Evolutionary conservation across 192 early-diverging fungal species (phyloP).

Genomic region (Cetraspora pellucida): DNA sequence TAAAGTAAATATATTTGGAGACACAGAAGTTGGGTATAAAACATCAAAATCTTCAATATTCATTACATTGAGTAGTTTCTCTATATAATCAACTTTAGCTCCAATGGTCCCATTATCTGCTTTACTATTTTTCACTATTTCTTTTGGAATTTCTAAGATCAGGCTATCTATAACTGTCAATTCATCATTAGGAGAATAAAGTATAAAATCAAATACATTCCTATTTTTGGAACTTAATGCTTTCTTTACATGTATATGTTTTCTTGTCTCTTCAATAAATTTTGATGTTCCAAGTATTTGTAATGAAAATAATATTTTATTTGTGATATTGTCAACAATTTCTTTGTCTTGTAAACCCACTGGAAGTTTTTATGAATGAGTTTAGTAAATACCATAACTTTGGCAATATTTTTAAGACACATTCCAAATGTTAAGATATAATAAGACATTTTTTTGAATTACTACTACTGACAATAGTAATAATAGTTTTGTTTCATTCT

Average conservation of each 20-base stretch:
- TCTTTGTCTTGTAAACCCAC: not conserved
- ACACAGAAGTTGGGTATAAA: not conserved
- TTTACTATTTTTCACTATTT: not conserved
- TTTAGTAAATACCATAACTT: not conserved
- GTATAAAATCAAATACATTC: slow-evolving; percentile 4
- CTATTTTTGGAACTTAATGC: not conserved
- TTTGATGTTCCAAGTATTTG: not conserved
- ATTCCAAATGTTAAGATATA: not conserved
- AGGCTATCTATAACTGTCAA: slow-evolving; percentile 23
- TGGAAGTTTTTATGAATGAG: not conserved
- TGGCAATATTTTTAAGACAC: not conserved
- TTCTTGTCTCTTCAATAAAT: not conserved
- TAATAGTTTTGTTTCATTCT: not conserved
- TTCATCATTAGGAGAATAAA: slow-evolving; percentile 6
- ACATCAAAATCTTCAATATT: slow-evolving; percentile 12
- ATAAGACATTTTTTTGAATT: not conserved
- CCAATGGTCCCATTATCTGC: not conserved
- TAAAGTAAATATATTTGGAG: not conserved
- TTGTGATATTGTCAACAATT: not conserved
- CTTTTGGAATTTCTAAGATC: not conserved
- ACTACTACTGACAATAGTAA: slow-evolving; percentile 6
- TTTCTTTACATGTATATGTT: slow-evolving; percentile 13
- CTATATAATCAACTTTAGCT: not conserved
- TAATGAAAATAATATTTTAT: not conserved
- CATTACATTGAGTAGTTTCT: not conserved